Evolutionary conservation across 2,329 filamentous ascomycete genomes (phyloP).

Genomic region (Aspergillus uvarum): DNA sequence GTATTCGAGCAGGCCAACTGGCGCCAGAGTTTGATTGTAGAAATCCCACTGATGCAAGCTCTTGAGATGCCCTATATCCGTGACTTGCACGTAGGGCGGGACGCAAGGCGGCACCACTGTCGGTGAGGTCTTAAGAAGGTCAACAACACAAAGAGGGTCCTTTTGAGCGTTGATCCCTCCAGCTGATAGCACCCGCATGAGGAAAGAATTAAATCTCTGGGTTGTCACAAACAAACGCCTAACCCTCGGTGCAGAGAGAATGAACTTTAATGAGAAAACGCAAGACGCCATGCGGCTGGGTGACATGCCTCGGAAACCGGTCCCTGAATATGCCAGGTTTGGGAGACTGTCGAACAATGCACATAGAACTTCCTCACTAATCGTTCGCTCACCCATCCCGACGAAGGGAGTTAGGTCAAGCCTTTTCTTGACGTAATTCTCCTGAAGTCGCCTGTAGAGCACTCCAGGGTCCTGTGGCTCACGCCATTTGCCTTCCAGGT

Average conservation of each 20-base stretch:
- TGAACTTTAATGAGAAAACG: conserved; percentile 22
- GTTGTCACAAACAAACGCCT: conserved; percentile 30
- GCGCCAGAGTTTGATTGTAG: conserved; percentile 36
- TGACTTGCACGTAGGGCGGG: conserved; percentile 17
- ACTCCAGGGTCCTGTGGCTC: conserved; percentile 24
- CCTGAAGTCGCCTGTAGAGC: conserved; percentile 14
- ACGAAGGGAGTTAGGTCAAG: conserved; percentile 31
- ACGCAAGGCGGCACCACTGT: conserved; percentile 36
- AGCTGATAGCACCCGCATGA: conserved; percentile 54
- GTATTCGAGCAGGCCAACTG: conserved; percentile 35
- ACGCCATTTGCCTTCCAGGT: conserved; percentile 38
- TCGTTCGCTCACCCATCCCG: conserved; percentile 48
- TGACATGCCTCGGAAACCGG: conserved; percentile 33
- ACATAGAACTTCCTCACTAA: conserved; percentile 59
- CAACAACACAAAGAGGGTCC: conserved; percentile 47
- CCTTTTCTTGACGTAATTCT: background rate
- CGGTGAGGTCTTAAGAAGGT: conserved; percentile 34
- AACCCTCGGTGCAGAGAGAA: conserved; percentile 10
- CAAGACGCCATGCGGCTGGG: conserved; percentile 30
- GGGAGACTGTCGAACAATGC: conserved; percentile 56
- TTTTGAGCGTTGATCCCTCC: conserved; percentile 46
- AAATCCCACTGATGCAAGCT: conserved; percentile 27
- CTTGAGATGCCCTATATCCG: conserved; percentile 22
- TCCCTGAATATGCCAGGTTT: conserved; percentile 45
- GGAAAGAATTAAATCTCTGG: conserved; percentile 36